Evolutionary conservation across 345 rosid species (phyloP), one percentile per base, ranked within the genome.

Genomic region (Angophora floribunda): DNA sequence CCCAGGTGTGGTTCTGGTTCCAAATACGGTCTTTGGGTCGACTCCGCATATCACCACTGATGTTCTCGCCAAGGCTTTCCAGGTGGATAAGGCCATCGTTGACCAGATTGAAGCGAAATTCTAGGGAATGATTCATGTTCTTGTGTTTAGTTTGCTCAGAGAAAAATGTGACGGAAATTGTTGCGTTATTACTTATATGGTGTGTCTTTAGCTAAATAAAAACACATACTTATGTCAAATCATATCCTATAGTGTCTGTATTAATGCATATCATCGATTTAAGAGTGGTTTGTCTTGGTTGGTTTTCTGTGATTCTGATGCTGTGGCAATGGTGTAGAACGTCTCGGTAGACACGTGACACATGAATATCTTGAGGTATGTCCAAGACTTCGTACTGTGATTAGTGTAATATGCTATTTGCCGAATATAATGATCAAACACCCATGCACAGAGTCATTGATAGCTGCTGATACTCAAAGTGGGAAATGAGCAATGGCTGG

Each of bases 51-150:
- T 92, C 45, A 47, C 85, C 13, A 30, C 44, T 26, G 90, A 90
- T 57, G 41, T 88, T 86, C 90, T 90, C 6, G 89, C 90, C 52
- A 92, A 44, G 90, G 91, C 91, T 24, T 89, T 92, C n/a, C 91
- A 88, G 63, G 61, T 87, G 32, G 92, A 92, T 52, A 85, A 88
- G 89, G 24, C 88, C 12, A 61, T 85, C 3, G 36, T 90, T 41
- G 90, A 52, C 78, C 53, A 44, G 12, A 55, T 85, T 36, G 89
- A 85, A 87, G 78, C 87, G 6, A 87, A 36, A 80, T 87, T 87
- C 87, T 86, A 59, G 52, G 1, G 15, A 45, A 51, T 17, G 24
- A 14, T 9, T 85, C 3, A 36, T 9, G 79, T 32, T 16, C 22
- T 32, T 15, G 13, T 7, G 80, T 32, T 70, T 70, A 70, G 80